Percentiles rank a stretch among this genome's conserved stretches.
Evolutionary conservation across 2,329 filamentous ascomycete genomes (phyloP).

Genomic region (Colletotrichum chrysophilum): DNA sequence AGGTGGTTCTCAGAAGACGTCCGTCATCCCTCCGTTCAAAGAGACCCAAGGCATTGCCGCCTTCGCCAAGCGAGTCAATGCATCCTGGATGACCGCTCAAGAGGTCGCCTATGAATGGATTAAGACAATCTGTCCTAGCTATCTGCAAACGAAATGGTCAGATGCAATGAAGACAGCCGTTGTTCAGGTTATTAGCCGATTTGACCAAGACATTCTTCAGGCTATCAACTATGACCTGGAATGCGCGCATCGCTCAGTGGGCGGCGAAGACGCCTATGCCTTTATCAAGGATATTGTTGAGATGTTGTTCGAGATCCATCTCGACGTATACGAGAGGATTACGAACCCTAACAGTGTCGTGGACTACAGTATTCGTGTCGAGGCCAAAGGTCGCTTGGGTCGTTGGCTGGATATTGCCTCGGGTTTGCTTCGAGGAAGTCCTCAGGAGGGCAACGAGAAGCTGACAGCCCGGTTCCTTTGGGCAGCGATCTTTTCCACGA

Average conservation of each 20-base stretch:
- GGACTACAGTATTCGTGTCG: slow-evolving; percentile 51
- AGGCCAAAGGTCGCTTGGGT: slow-evolving; percentile 54
- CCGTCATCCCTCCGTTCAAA: slow-evolving; percentile 53
- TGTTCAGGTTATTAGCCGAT: slow-evolving; percentile 59
- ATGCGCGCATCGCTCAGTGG: not conserved
- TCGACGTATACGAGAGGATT: slow-evolving; percentile 65
- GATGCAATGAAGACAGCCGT: slow-evolving; percentile 61
- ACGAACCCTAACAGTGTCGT: slow-evolving; percentile 62
- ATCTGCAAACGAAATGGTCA: slow-evolving; percentile 61
- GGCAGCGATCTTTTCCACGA: slow-evolving; percentile 60
- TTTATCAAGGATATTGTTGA: slow-evolving; percentile 45
- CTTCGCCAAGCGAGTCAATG: slow-evolving; percentile 56
- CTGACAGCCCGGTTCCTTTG: slow-evolving; percentile 61
- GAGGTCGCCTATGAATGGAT: slow-evolving; percentile 68
- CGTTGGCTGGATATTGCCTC: slow-evolving; percentile 59
- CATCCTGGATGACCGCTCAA: slow-evolving; percentile 56
- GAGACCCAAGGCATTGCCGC: slow-evolving; percentile 55
- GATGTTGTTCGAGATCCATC: slow-evolving; percentile 66
- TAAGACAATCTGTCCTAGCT: slow-evolving; percentile 53
- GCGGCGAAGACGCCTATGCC: not conserved
- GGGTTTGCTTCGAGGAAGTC: slow-evolving; percentile 43
- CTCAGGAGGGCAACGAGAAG: slow-evolving; percentile 37
- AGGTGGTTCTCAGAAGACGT: slow-evolving; percentile 54
- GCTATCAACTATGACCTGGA: slow-evolving; percentile 49
- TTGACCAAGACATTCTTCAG: slow-evolving; percentile 58